A percentile compares a stretch with the other conserved stretches of the same genome.
phyloP scores from a whole-genome alignment of 1,284 basidiomycete species.

The Ceratobasidium sp. region DNA sequence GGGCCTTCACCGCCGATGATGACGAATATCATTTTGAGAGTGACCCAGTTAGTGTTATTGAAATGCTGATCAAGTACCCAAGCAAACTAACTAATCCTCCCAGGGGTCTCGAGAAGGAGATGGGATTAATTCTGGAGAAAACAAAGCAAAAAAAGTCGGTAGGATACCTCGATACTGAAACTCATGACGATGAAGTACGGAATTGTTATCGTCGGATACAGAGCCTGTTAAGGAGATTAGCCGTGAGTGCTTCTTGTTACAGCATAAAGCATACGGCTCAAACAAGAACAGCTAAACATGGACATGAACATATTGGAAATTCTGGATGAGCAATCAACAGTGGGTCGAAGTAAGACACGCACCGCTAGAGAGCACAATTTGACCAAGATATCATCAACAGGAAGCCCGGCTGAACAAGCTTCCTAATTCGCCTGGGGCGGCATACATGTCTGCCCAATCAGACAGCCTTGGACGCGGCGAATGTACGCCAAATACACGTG shows the following conservation, averaged over 20 bases:
- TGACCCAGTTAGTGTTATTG: background rate
- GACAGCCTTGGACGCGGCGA: background rate
- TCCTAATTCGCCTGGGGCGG: background rate
- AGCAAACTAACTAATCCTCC: background rate
- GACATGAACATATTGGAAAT: background rate
- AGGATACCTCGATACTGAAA: background rate
- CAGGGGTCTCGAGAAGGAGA: background rate
- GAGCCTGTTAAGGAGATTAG: background rate
- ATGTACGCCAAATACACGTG: constrained; percentile 3
- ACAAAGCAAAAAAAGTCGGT: background rate
- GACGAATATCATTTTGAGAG: background rate
- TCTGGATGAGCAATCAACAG: background rate
- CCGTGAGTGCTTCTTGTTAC: no score
- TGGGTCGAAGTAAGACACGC: no score
- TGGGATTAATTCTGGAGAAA: background rate
- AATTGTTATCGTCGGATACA: background rate
- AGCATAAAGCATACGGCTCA: no score
- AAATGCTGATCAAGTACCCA: background rate
- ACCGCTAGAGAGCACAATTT: background rate
- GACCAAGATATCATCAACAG: background rate
- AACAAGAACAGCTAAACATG: background rate
- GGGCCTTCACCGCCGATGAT: background rate
- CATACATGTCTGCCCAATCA: background rate
- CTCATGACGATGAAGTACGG: background rate
- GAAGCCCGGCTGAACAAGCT: background rate